A percentile compares a stretch with the other conserved stretches of the same genome.
phyloP scores from a whole-genome alignment of 129 eudicot species.

The Flaveria brownii region DNA sequence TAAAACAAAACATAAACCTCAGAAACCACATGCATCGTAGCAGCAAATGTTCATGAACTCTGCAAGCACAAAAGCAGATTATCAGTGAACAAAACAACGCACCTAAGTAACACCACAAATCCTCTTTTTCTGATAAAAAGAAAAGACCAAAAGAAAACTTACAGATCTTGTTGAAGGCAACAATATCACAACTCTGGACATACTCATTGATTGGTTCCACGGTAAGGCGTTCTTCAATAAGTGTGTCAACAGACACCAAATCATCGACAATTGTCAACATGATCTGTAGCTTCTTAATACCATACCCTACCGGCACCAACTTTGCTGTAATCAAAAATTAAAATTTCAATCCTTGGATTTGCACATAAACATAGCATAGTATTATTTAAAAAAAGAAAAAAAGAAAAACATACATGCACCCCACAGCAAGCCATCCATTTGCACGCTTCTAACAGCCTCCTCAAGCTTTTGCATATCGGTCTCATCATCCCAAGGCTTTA shows the following conservation, averaged over 20 bases:
- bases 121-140: neutral
- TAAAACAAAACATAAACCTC: neutral
- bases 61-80: neutral
- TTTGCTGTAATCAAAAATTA: conserved; percentile 52
- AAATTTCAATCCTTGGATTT: neutral
- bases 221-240: conserved; percentile 69
- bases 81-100: neutral
- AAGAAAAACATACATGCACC: conserved; percentile 72
- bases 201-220: conserved; percentile 75
- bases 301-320: conserved; percentile 85
- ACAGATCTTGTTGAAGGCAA: conserved; percentile 95
- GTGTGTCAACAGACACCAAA: conserved; percentile 77
- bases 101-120: neutral
- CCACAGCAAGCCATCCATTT: conserved; percentile 80
- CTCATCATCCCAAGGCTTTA: conserved; percentile 98
- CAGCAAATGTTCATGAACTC: neutral
- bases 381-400: neutral
- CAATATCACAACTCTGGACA: conserved; percentile 93
- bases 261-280: conserved; percentile 97
- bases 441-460: conserved; percentile 83
- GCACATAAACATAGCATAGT: neutral
- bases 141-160: neutral
- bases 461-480: conserved; percentile 93
- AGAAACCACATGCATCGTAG: neutral
- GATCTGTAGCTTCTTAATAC: conserved; percentile 90